Percentiles rank a stretch among this genome's conserved stretches.
phyloP scores from a whole-genome alignment of 2,329 filamentous ascomycete genomes.

The Neopestalotiopsis sp. region DNA sequence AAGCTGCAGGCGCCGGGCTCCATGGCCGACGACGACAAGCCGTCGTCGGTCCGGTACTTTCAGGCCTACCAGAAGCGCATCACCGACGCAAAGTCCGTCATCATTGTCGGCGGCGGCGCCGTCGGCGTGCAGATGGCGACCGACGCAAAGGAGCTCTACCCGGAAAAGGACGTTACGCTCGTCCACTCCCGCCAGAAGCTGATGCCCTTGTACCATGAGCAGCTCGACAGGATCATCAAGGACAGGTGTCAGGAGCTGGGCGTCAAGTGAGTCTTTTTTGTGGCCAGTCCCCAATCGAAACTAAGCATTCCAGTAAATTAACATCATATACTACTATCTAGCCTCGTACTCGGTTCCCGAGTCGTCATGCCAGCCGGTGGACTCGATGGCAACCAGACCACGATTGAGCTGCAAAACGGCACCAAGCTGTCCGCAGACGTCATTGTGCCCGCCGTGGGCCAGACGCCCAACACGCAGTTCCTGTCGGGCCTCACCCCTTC shows the following conservation, averaged over 20 bases:
- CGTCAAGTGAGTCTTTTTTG: conserved; percentile 30
- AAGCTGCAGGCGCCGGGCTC: conserved; percentile 41
- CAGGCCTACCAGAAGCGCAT: conserved; percentile 41
- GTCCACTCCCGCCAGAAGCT: conserved; percentile 51
- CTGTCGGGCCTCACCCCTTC: conserved; percentile 36
- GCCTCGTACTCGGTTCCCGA: conserved; percentile 33
- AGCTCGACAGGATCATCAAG: conserved; percentile 43
- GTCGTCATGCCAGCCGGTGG: conserved; percentile 33
- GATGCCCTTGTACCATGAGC: conserved; percentile 48
- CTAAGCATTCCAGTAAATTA: not conserved
- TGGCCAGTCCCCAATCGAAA: conserved; percentile 5
- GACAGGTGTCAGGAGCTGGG: conserved; percentile 43
- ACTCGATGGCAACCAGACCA: conserved; percentile 28
- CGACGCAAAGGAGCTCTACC: conserved; percentile 53
- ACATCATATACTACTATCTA: not conserved
- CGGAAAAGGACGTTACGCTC: conserved; percentile 50
- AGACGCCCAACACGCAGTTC: conserved; percentile 51
- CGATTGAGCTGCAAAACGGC: conserved; percentile 40
- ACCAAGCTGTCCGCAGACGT: conserved; percentile 44
- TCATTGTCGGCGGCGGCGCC: conserved; percentile 51
- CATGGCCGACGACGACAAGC: conserved; percentile 40
- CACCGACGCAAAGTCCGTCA: conserved; percentile 33
- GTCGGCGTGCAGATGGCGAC: conserved; percentile 57
- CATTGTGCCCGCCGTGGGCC: conserved; percentile 54
- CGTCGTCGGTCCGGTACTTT: conserved; percentile 39